These are phyloP conservation scores for Lasiodiplodia hormozganensis DNA, from an alignment of 2,329 filamentous ascomycete species.

Conservation along the genomic window DNA sequence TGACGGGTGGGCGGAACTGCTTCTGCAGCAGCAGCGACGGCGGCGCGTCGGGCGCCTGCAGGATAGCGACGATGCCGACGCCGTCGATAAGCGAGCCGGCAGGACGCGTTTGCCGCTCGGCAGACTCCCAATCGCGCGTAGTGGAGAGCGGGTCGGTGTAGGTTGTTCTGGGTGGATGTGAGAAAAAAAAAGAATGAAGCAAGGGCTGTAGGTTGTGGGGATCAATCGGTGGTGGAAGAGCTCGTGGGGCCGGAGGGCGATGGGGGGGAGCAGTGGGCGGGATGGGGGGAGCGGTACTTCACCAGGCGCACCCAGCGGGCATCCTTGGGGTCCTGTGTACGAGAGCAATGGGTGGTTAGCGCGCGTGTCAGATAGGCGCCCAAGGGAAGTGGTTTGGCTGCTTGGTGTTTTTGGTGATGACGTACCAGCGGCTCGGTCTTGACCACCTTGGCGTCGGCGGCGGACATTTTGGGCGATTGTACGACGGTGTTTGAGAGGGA, in stretches of 20 bases:
- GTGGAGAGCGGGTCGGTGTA: constrained; percentile 69
- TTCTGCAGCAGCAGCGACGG: constrained; percentile 50
- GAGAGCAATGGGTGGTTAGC: not conserved
- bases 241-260: not conserved
- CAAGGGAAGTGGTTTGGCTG: not conserved
- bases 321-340: constrained; percentile 44
- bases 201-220: not conserved
- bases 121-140: constrained; percentile 72
- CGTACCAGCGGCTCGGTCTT: constrained; percentile 46
- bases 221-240: not conserved
- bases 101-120: constrained; percentile 73
- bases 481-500: not conserved
- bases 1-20: constrained; percentile 67
- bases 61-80: constrained; percentile 74
- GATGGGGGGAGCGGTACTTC: constrained; percentile 38
- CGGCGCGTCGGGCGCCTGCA: constrained; percentile 50
- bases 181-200: not conserved
- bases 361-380: not conserved
- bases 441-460: constrained; percentile 41
- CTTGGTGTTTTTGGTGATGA: constrained; percentile 23
- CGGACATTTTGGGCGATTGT: constrained; percentile 33
- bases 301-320: constrained; percentile 50
- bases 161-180: constrained; percentile 40
- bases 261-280: not conserved
- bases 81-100: constrained; percentile 69